Evolutionary conservation across 345 rosid species (phyloP).

Genomic region (Aquilaria yunnanensis): DNA sequence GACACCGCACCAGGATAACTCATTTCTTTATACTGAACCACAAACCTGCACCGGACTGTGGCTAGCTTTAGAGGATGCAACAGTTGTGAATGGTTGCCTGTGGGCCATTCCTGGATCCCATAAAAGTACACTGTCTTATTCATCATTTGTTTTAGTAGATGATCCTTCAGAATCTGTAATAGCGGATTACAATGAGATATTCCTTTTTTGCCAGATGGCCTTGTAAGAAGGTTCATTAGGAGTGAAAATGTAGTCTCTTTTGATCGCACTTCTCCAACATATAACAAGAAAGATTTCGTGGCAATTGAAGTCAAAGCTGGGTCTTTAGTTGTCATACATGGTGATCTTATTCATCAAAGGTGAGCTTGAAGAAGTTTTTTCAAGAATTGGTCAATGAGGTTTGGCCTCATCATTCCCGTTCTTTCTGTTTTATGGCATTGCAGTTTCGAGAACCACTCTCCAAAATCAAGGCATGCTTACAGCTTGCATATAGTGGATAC

Average conservation of each 20-base stretch:
- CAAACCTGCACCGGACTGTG: constrained; percentile 89
- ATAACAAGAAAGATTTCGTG: constrained; percentile 77
- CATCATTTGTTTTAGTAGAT: background rate
- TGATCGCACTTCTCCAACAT: constrained; percentile 69
- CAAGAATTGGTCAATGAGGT: background rate
- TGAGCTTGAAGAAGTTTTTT: constrained; percentile 18
- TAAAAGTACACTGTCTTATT: constrained; percentile 35
- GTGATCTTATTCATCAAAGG: constrained; percentile 94
- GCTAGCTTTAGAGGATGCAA: constrained; percentile 95
- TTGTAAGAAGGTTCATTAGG: constrained; percentile 79
- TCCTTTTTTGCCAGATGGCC: constrained; percentile 51
- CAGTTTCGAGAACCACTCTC: constrained; percentile 80
- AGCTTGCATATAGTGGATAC: constrained; percentile 93
- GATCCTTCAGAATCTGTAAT: background rate
- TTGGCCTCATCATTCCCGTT: background rate
- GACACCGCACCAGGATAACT: constrained; percentile 89
- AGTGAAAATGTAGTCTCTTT: constrained; percentile 72
- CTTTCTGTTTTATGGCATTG: constrained; percentile 8
- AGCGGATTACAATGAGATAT: background rate
- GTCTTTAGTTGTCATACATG: constrained; percentile 82
- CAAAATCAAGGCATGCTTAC: constrained; percentile 87
- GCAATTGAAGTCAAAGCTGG: constrained; percentile 92
- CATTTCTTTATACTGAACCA: constrained; percentile 87
- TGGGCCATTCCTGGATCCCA: constrained; percentile 99
- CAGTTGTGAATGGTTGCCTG: constrained; percentile 73